Conservation (phyloP, 2,329 filamentous ascomycete genomes). For the Lecanicillium sp. region DNA sequence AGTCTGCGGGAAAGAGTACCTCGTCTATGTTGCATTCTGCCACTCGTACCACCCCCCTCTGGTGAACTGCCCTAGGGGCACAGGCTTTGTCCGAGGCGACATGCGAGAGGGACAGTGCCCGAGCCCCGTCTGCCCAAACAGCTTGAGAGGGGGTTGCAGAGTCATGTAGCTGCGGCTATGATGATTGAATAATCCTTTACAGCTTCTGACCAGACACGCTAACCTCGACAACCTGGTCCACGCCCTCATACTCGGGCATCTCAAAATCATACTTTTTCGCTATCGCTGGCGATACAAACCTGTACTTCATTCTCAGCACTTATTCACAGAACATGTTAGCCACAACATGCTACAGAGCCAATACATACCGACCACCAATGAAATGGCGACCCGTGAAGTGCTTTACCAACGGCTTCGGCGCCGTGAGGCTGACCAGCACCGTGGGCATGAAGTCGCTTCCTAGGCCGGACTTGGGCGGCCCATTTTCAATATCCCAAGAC, state of each 20-base stretch:
- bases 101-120: constrained; percentile 49
- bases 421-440: constrained; percentile 80
- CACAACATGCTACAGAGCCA: constrained; percentile 7
- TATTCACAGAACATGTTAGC: neutral
- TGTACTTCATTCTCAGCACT: constrained; percentile 21
- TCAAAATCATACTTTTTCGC: constrained; percentile 82
- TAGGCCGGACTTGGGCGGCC: constrained; percentile 68
- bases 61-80: constrained; percentile 38
- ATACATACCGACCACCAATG: constrained; percentile 66
- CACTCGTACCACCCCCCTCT: constrained; percentile 41
- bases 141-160: constrained; percentile 44
- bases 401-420: constrained; percentile 82
- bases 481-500: constrained; percentile 86
- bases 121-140: constrained; percentile 53
- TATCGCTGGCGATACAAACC: constrained; percentile 72
- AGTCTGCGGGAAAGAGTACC: constrained; percentile 52
- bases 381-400: constrained; percentile 86
- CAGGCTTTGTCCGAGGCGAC: constrained; percentile 26
- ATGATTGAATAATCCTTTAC: constrained; percentile 23
- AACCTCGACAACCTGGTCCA: constrained; percentile 86
- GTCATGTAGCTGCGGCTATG: constrained; percentile 36
- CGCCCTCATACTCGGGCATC: constrained; percentile 71
- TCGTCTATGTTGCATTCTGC: constrained; percentile 52
- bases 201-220: constrained; percentile 42
- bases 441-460: constrained; percentile 75